Percentiles rank a stretch among this genome's conserved stretches.
Conservation (phyloP, 2,329 filamentous ascomycete genomes). For the Diaporthe vaccinii region DNA sequence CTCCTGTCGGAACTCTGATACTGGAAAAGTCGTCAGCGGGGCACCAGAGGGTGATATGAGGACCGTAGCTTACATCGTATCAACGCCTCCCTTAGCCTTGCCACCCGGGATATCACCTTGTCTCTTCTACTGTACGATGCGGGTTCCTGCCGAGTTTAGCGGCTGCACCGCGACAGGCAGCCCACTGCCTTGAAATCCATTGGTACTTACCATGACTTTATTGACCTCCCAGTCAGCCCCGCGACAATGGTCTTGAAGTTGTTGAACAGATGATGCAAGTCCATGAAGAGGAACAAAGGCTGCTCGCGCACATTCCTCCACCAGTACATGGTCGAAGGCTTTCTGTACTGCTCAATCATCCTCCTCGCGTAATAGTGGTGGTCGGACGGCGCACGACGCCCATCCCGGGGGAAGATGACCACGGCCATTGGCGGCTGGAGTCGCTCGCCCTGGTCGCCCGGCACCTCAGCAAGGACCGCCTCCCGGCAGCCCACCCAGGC, state of each 20-base stretch:
- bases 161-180: not conserved
- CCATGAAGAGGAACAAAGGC: slow-evolving; percentile 1
- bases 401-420: not conserved
- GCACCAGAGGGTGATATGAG: not conserved
- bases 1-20: not conserved
- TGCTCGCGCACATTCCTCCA: not conserved
- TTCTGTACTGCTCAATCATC: not conserved
- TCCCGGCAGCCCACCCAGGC: not conserved
- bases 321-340: not conserved
- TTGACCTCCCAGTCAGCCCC: not conserved
- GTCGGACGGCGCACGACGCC: not conserved
- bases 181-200: fast-evolving
- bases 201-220: not conserved
- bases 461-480: not conserved
- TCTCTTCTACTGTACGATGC: not conserved
- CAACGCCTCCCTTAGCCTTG: not conserved
- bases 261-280: slow-evolving; percentile 13
- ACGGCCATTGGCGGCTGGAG: not conserved
- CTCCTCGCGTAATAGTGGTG: not conserved
- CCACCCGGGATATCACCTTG: slow-evolving; percentile 1
- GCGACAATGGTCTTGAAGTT: not conserved
- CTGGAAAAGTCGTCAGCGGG: not conserved
- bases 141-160: not conserved
- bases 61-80: not conserved
- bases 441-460: not conserved